Conservation (phyloP, 1,139 yeast species). For the Geotrichum siamense region DNA sequence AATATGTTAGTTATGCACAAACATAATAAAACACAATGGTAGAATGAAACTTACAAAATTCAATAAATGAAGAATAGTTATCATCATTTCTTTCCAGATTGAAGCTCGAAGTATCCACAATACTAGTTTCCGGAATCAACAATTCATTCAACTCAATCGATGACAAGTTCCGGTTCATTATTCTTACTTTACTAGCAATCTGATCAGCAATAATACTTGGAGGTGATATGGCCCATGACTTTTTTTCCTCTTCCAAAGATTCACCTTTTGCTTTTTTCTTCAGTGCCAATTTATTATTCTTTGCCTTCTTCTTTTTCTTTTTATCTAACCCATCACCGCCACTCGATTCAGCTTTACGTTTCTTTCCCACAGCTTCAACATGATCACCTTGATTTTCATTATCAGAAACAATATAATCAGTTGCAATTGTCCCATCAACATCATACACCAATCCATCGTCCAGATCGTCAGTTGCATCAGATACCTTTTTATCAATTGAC, state of each 20-base stretch:
- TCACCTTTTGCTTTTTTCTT: slow-evolving; percentile 54
- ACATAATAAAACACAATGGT: neutral
- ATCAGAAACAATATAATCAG: slow-evolving; percentile 26
- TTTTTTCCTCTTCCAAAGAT: slow-evolving; percentile 47
- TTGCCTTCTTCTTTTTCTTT: slow-evolving; percentile 22
- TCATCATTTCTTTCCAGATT: slow-evolving; percentile 43
- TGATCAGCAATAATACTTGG: slow-evolving; percentile 55
- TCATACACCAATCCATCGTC: slow-evolving; percentile 62
- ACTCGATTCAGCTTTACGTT: slow-evolving; percentile 25
- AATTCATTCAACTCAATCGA: slow-evolving; percentile 56
- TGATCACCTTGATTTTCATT: slow-evolving; percentile 36
- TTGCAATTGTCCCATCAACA: slow-evolving; percentile 38
- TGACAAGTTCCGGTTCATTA: slow-evolving; percentile 50
- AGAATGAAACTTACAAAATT: slow-evolving; percentile 18
- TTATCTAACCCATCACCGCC: slow-evolving; percentile 13
- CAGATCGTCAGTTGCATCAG: slow-evolving; percentile 51
- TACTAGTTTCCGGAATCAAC: slow-evolving; percentile 43
- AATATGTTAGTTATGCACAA: slow-evolving; percentile 3
- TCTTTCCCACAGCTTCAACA: slow-evolving; percentile 20
- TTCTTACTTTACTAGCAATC: slow-evolving; percentile 47
- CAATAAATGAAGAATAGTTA: slow-evolving; percentile 42
- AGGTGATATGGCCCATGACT: slow-evolving; percentile 43
- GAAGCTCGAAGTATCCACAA: slow-evolving; percentile 49
- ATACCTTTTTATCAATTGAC: no score
- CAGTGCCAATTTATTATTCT: slow-evolving; percentile 27